phyloP scores from a whole-genome alignment of 1,139 yeast species.

The Saccharomyces hybrid region DNA sequence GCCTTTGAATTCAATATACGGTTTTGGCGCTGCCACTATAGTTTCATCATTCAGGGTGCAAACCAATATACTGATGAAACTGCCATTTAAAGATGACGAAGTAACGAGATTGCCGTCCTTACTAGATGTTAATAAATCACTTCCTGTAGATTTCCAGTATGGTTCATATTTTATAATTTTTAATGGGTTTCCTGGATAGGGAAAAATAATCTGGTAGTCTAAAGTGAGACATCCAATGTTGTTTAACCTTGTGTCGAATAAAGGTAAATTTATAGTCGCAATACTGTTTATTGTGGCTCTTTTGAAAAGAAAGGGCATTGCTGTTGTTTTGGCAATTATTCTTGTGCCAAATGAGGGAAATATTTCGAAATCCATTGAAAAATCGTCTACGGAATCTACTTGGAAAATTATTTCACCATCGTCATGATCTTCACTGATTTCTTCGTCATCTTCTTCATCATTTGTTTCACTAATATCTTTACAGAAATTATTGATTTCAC shows the following conservation, averaged over 20 bases:
- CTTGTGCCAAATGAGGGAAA: slow-evolving; percentile 94
- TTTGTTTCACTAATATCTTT: background rate
- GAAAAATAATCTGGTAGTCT: slow-evolving; percentile 76
- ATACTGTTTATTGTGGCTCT: slow-evolving; percentile 30
- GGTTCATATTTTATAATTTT: slow-evolving; percentile 93
- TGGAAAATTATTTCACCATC: slow-evolving; percentile 81
- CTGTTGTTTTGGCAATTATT: slow-evolving; percentile 81
- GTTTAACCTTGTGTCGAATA: slow-evolving; percentile 73
- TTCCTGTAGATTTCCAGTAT: slow-evolving; percentile 73
- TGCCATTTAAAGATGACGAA: slow-evolving; percentile 83
- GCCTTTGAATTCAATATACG: slow-evolving; percentile 53
- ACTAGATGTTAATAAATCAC: slow-evolving; percentile 7
- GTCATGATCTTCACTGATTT: slow-evolving; percentile 36
- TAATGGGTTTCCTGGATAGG: slow-evolving; percentile 74
- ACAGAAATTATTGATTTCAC: background rate
- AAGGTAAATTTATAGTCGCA: slow-evolving; percentile 53
- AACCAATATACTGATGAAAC: slow-evolving; percentile 62
- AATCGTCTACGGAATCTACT: slow-evolving; percentile 69
- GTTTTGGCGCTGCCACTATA: slow-evolving; percentile 71
- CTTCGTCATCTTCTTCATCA: slow-evolving; percentile 7
- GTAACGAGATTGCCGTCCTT: slow-evolving; percentile 56
- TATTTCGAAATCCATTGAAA: slow-evolving; percentile 80
- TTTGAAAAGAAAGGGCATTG: slow-evolving; percentile 50
- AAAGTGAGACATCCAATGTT: slow-evolving; percentile 76
- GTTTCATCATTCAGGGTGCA: slow-evolving; percentile 77